A percentile compares a stretch with the other conserved stretches of the same genome.
phyloP scores from a whole-genome alignment of 345 rosid species.

The Clarkia xantiana region DNA sequence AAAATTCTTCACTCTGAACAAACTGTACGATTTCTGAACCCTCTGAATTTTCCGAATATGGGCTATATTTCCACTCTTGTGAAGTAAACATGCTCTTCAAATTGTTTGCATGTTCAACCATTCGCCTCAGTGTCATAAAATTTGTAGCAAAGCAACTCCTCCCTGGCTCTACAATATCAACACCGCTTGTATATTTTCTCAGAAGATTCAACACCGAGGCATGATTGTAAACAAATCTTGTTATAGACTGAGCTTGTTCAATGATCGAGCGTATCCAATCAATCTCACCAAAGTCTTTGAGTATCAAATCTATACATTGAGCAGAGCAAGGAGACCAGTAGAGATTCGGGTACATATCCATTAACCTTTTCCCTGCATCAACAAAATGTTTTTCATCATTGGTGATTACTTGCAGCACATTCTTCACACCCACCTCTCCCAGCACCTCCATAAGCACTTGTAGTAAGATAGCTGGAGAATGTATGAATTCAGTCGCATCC shows the following conservation, averaged over 20 bases:
- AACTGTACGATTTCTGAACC: constrained; percentile 56
- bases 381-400: constrained; percentile 41
- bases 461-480: constrained; percentile 40
- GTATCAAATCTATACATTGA: constrained; percentile 56
- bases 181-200: constrained; percentile 57
- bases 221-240: constrained; percentile 69
- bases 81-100: constrained; percentile 79
- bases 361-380: constrained; percentile 46
- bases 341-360: constrained; percentile 53
- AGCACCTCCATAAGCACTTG: constrained; percentile 54
- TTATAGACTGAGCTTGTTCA: constrained; percentile 65
- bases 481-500: constrained; percentile 37
- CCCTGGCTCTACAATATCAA: constrained; percentile 58
- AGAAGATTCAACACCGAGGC: constrained; percentile 53
- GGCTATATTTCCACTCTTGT: constrained; percentile 70
- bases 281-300: constrained; percentile 52
- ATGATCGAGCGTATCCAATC: constrained; percentile 53
- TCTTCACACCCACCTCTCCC: constrained; percentile 57
- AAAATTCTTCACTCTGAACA: constrained; percentile 50
- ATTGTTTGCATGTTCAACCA: constrained; percentile 42
- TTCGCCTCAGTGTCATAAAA: constrained; percentile 46
- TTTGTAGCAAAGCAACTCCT: constrained; percentile 47
- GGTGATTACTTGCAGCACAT: constrained; percentile 82
- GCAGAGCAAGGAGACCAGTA: constrained; percentile 89
- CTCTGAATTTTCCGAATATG: constrained; percentile 50